Evolutionary conservation across 2,329 filamentous ascomycete species (phyloP).

Genomic region (Aspergillus spinulosporus): DNA sequence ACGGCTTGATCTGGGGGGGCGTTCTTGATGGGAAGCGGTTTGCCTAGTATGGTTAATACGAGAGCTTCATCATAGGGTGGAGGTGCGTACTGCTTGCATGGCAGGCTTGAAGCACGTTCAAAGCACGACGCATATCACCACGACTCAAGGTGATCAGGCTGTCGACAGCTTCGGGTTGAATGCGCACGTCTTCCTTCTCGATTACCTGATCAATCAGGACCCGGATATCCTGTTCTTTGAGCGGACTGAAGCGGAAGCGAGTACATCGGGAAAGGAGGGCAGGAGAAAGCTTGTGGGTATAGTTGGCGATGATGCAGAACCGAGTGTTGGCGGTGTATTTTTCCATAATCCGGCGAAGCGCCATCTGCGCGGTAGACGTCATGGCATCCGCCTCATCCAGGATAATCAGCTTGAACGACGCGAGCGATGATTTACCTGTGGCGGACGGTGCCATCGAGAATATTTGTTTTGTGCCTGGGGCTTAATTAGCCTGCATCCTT

Average conservation of each 20-base stretch:
- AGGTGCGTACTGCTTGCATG: slow-evolving; percentile 76
- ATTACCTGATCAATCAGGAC: slow-evolving; percentile 86
- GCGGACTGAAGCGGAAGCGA: slow-evolving; percentile 87
- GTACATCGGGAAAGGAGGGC: slow-evolving; percentile 92
- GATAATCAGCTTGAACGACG: slow-evolving; percentile 91
- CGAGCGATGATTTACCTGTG: slow-evolving; percentile 54
- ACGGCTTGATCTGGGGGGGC: slow-evolving; percentile 58
- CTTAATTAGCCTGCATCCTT: not conserved
- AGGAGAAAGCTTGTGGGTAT: slow-evolving; percentile 94
- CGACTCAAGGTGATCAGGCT: slow-evolving; percentile 84
- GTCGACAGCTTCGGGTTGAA: slow-evolving; percentile 75
- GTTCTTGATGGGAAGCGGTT: slow-evolving; percentile 64
- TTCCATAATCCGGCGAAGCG: slow-evolving; percentile 94
- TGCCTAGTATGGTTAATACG: slow-evolving; percentile 50
- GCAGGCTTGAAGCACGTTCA: slow-evolving; percentile 96
- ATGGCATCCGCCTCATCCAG: slow-evolving; percentile 99
- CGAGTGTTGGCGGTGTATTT: slow-evolving; percentile 97
- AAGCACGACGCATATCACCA: slow-evolving; percentile 90
- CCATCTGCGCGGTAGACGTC: slow-evolving; percentile 99
- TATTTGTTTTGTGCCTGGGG: slow-evolving; percentile 79
- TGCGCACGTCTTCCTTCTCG: slow-evolving; percentile 80
- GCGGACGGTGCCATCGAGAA: slow-evolving; percentile 64
- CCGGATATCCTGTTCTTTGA: slow-evolving; percentile 85
- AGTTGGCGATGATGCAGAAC: slow-evolving; percentile 98
- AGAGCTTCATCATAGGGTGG: not conserved